A percentile compares a stretch with the other conserved stretches of the same genome.
Evolutionary conservation across 345 rosid species (phyloP).

Genomic region (Brassica incana): DNA sequence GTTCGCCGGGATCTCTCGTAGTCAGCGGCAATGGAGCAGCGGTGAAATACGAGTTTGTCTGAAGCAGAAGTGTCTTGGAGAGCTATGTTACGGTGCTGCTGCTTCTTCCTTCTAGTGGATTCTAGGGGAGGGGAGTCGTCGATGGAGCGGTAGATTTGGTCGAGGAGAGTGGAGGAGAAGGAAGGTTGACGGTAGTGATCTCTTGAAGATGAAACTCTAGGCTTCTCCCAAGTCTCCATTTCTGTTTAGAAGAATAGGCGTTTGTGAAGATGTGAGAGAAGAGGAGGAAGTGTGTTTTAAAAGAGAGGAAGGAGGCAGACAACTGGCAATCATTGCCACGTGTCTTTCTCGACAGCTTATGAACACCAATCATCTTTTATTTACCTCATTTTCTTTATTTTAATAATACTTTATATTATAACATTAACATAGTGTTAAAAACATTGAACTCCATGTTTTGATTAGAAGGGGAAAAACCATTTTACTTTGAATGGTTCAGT

Average conservation of each 20-base stretch:
- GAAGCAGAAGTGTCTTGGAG: conserved; percentile 2
- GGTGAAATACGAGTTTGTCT: conserved; percentile 35
- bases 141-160: conserved; percentile 64
- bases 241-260: not conserved
- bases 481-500: not conserved
- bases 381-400: not conserved
- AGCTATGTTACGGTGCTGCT: not conserved
- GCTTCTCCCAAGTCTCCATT: conserved; percentile 54
- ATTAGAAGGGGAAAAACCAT: not conserved
- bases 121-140: conserved; percentile 47
- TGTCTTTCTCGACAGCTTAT: conserved; percentile 42
- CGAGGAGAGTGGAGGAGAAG: conserved; percentile 78
- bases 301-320: conserved; percentile 24
- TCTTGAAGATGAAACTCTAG: conserved; percentile 17
- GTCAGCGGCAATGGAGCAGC: conserved; percentile 53
- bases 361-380: conserved; percentile 25
- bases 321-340: conserved; percentile 41
- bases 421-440: not conserved
- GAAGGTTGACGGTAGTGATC: conserved; percentile 57
- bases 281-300: conserved; percentile 27
- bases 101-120: conserved; percentile 17
- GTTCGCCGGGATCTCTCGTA: conserved; percentile 33
- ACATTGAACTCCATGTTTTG: not conserved
- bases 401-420: not conserved
- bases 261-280: conserved; percentile 26